Conservation (phyloP, 2,329 filamentous ascomycete genomes). For the Phaeosphaeriaceae sp. region DNA sequence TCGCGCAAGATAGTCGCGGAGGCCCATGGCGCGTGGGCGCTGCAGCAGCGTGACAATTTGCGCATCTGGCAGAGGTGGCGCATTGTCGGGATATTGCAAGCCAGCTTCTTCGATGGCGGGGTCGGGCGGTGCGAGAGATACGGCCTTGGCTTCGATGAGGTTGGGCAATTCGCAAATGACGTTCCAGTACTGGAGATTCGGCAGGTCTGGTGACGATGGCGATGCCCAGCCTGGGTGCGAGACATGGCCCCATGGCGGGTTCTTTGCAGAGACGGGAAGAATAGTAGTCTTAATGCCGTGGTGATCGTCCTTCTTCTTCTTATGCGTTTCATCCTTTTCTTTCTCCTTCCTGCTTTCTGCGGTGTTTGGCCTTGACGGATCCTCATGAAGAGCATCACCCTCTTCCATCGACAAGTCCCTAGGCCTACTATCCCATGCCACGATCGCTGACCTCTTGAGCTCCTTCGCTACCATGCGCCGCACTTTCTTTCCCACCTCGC, state of each 20-base stretch:
- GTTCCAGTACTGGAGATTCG: slow-evolving; percentile 81
- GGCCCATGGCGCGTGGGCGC: slow-evolving; percentile 71
- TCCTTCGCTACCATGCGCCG: slow-evolving; percentile 76
- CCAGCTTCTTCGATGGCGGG: slow-evolving; percentile 46
- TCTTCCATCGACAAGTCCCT: slow-evolving; percentile 61
- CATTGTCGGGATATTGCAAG: slow-evolving; percentile 31
- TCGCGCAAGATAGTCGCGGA: slow-evolving; percentile 80
- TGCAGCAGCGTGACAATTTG: slow-evolving; percentile 75
- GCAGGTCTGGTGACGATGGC: slow-evolving; percentile 74
- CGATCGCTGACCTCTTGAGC: slow-evolving; percentile 76
- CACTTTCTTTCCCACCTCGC: slow-evolving; percentile 78
- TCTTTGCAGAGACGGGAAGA: slow-evolving; percentile 51
- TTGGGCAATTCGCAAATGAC: slow-evolving; percentile 86
- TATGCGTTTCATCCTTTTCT: slow-evolving; percentile 31
- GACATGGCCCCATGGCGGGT: slow-evolving; percentile 79
- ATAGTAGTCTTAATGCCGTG: slow-evolving; percentile 37
- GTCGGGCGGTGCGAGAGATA: slow-evolving; percentile 77
- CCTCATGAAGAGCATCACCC: slow-evolving; percentile 27
- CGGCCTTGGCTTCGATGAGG: slow-evolving; percentile 88
- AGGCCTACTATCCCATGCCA: slow-evolving; percentile 80
- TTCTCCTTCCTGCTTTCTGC: slow-evolving; percentile 38
- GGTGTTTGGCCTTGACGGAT: slow-evolving; percentile 24
- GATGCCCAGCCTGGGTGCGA: slow-evolving; percentile 89
- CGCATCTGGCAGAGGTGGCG: slow-evolving; percentile 62
- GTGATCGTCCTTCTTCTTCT: slow-evolving; percentile 36